Percentiles rank a stretch among this genome's conserved stretches.
Conservation (phyloP, 2,329 filamentous ascomycete genomes). For the Monilinia laxa region DNA sequence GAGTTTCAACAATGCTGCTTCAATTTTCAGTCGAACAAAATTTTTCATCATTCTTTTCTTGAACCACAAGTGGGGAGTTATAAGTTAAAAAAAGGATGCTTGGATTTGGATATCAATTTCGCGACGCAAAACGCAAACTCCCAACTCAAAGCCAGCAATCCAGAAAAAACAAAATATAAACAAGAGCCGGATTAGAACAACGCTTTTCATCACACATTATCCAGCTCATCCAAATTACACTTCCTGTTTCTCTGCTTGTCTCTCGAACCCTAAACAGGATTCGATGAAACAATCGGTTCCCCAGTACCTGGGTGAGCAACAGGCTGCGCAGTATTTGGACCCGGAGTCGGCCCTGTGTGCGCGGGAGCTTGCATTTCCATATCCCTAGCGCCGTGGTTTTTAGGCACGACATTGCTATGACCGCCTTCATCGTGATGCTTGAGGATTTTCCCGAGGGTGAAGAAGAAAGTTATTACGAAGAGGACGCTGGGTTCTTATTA, state of each 20-base stretch:
- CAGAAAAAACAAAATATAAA: neutral
- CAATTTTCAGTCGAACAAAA: too few species aligned
- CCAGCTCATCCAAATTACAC: neutral
- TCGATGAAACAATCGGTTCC: neutral
- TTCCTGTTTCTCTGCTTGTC: neutral
- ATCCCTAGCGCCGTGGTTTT: neutral
- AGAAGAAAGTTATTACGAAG: conserved; percentile 17
- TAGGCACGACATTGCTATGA: neutral
- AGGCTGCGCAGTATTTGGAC: neutral
- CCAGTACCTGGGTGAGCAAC: neutral
- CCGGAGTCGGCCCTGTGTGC: neutral
- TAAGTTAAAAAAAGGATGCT: neutral
- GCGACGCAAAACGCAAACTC: neutral
- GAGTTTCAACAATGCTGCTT: too few species aligned
- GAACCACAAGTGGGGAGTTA: too few species aligned
- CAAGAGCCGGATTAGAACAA: neutral
- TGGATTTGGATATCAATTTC: conserved; percentile 12
- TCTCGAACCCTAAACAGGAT: neutral
- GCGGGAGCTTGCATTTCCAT: conserved; percentile 18
- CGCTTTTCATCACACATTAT: neutral
- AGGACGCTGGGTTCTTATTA: neutral
- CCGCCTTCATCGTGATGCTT: conserved; percentile 1
- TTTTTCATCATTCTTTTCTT: neutral
- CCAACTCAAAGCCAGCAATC: neutral
- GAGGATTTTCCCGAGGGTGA: neutral